phyloP scores from a whole-genome alignment of 2,329 filamentous ascomycete species.

The Curvularia spicifera region DNA sequence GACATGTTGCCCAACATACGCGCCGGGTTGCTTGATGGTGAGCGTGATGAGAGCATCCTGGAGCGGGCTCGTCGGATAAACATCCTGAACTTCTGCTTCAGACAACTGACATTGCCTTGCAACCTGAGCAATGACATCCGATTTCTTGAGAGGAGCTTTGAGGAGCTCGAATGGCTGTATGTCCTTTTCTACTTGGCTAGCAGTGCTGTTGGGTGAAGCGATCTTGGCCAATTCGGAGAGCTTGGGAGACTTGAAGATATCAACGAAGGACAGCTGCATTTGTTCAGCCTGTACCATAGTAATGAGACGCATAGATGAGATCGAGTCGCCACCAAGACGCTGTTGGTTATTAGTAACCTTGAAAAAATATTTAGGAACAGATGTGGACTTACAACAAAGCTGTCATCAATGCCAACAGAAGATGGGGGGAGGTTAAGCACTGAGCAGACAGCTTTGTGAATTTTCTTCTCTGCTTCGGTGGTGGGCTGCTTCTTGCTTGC shows the following conservation, averaged over 20 bases:
- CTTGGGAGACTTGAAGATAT: slow-evolving; percentile 43
- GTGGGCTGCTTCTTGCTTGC: slow-evolving; percentile 39
- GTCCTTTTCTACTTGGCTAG: slow-evolving; percentile 10
- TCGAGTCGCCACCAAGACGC: slow-evolving; percentile 42
- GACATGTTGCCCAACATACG: slow-evolving; percentile 57
- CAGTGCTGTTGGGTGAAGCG: slow-evolving; percentile 16
- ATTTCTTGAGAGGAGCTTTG: slow-evolving; percentile 7
- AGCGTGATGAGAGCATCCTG: slow-evolving; percentile 57
- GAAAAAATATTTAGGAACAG: background rate
- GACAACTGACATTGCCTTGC: slow-evolving; percentile 31
- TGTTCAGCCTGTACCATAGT: slow-evolving; percentile 37
- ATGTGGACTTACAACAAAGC: slow-evolving; percentile 26
- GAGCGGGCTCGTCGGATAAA: slow-evolving; percentile 52
- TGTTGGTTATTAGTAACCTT: background rate
- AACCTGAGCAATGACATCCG: slow-evolving; percentile 30
- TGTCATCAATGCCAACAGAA: slow-evolving; percentile 44
- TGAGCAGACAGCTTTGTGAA: slow-evolving; percentile 39
- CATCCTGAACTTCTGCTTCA: slow-evolving; percentile 45
- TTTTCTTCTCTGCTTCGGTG: slow-evolving; percentile 39
- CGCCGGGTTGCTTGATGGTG: slow-evolving; percentile 55
- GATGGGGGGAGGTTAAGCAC: slow-evolving; percentile 36
- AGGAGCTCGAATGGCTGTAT: slow-evolving; percentile 37
- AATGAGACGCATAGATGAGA: slow-evolving; percentile 43
- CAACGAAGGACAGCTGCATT: slow-evolving; percentile 38
- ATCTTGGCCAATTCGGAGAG: slow-evolving; percentile 40